Base-by-base conservation (phyloP, 306 rosid species). In the Vicia faba region DNA sequence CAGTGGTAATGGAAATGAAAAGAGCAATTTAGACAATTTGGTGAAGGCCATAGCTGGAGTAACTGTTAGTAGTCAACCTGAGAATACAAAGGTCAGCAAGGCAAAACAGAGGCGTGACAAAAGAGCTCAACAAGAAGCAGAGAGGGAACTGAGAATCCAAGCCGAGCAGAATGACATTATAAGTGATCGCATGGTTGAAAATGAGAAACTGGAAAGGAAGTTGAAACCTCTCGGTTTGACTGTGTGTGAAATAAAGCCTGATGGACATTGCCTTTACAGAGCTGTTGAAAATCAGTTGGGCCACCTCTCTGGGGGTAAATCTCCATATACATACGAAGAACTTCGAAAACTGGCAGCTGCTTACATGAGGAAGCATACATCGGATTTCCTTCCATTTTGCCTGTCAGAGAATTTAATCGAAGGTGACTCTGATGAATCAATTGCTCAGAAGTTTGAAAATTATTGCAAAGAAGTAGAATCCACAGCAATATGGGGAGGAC, bases 401-500 rank as follows among this genome's bases (percentile, higher is more conserved):
- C 84, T 87, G 25, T 86, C 92, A 0, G 96, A 95, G 70, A 88
- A 85, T 60, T 46, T 60, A 16, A 50, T 57, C 5, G 92, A 81
- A 62, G 85, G 49, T 8, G 84, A 73, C 67, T 84, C 89, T 10
- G 80, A 82, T 45, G 83, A 58, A 69, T 80, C 85, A 15, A 83
- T 41, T 12, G 64, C 84, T 28, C 77, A 76, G 54, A 86, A 85
- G 74, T 95, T 95, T 28, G 96, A 95, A 78, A 72, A 71, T 56
- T 86, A 90, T 81, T 95, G 97, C 73, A 88, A 85, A 75, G 95
- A 88, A 69, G 95, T 90, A 40, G 95, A 90, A 69, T 80, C 91
- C 23, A 88, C 99, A 0, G 95, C 95, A n/a, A 75, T 81, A n/a
- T 93, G 99, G 97, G 99, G 97, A 20, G 99, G 97, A 58, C 97